A percentile compares a stretch with the other conserved stretches of the same genome.
These are phyloP conservation scores for Amoebophrya sp. DNA, from an alignment of 169 alveolate species.

Conservation along the genomic window DNA sequence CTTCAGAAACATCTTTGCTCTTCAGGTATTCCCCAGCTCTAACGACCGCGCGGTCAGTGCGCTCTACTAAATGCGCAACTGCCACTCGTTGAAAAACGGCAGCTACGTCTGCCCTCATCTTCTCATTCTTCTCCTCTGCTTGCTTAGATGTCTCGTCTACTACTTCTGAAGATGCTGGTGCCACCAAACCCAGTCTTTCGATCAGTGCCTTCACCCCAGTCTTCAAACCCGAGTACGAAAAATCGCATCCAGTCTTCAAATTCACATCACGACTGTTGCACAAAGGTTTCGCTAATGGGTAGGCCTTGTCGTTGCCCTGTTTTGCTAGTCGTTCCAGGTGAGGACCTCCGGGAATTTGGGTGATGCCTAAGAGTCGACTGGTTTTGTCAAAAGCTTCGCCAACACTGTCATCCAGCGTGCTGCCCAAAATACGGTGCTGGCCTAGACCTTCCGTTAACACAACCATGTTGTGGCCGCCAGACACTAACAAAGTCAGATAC, in stretches of 20 bases:
- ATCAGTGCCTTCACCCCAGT: slow-evolving; percentile 4
- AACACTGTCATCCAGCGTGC: slow-evolving; percentile 38
- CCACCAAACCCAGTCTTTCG: not conserved
- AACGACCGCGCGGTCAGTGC: slow-evolving; percentile 18
- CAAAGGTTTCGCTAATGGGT: not conserved
- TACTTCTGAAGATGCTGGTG: not conserved
- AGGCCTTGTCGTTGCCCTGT: not conserved
- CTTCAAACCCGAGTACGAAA: not conserved
- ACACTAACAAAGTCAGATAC: slow-evolving; percentile 34
- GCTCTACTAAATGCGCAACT: not conserved
- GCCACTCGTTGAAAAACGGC: not conserved
- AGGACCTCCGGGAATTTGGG: slow-evolving; percentile 13
- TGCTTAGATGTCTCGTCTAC: not conserved
- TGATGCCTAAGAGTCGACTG: not conserved
- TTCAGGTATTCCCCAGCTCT: not conserved
- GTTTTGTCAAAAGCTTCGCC: slow-evolving; percentile 46
- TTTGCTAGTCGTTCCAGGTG: not conserved
- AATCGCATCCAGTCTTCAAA: not conserved
- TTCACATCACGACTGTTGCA: not conserved
- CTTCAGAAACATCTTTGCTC: too few relatives aligned
- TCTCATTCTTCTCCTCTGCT: not conserved
- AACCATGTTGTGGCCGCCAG: slow-evolving; percentile 42
- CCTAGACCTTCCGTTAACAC: slow-evolving; percentile 36
- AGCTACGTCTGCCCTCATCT: not conserved
- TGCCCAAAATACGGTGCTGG: slow-evolving; percentile 31